Evolutionary conservation across 164 flowering plant species (phyloP), one percentile per base, ranked within the genome.

Genomic region (Akebia trifoliata): DNA sequence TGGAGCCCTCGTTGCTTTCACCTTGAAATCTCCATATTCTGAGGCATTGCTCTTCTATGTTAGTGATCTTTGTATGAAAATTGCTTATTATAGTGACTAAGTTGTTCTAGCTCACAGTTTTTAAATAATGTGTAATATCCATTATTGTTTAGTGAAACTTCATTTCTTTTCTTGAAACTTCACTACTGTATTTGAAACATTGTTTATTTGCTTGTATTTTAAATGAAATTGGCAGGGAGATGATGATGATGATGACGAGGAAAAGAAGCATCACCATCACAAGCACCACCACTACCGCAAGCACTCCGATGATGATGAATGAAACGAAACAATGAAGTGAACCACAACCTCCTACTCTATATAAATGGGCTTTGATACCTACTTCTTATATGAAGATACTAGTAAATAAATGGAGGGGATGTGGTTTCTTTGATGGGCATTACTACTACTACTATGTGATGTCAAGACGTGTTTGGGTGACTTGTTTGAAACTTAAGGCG

Each of bases 201-300:
- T 8, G 8, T 17, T 28, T 24, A 2, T 18, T 42, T 46, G 21
- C 32, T 35, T 1, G 39, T 49, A 1, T 50, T 36, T 26, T 11
- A 14, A 30, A 34, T 25, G 9, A 3, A 46, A 31, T 60, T 52
- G 15, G 50, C 64, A 69, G 70, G 76, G 72, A 32, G 68, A 69
- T 20, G 24, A 65, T 65, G 73, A 65, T 50, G 75, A 67, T 7
- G 51, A 57, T 29, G 72, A 72, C 18, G 75, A 71, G 2, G 30
- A 62, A 48, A 52, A 62, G 64, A 48, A 62, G 40, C 53, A 43
- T 46, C 51, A 47, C 4, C 48, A 36, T 31, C 38, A 25, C 24
- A 61, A 51, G 54, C 72, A 48, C 52, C 52, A 68, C 68, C 68
- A 58, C 56, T 45, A 25, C 22, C 70, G 64, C 70, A 46, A 62